Conservation (phyloP, 805 yeast genomes). For the Diddensiella transvaalensis region DNA sequence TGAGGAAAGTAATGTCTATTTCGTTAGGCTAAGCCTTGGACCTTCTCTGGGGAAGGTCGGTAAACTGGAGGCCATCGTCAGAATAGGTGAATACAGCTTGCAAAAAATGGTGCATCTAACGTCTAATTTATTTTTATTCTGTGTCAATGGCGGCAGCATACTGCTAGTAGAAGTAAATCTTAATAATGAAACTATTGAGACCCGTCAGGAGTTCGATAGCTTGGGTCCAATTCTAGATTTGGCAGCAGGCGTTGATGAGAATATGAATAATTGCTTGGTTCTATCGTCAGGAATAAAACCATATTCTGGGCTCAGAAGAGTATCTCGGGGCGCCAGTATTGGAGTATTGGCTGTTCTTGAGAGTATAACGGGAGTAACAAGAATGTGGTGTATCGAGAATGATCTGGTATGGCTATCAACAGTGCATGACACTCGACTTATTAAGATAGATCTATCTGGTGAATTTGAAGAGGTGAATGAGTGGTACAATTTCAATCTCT, state of each 20-base stretch:
- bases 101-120: not conserved
- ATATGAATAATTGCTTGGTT: not conserved
- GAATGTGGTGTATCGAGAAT: not conserved
- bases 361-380: not conserved
- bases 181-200: not conserved
- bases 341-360: not conserved
- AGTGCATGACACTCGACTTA: not conserved
- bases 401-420: not conserved
- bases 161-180: not conserved
- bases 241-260: constrained; percentile 1
- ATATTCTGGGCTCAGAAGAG: not conserved
- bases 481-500: not conserved
- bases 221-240: constrained; percentile 15
- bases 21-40: not conserved
- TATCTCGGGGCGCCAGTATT: not conserved
- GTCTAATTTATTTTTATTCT: not conserved
- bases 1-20: not conserved
- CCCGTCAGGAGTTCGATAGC: constrained; percentile 11
- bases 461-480: not conserved
- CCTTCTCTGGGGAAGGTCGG: not conserved
- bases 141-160: not conserved
- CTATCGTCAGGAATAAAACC: not conserved
- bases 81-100: not conserved
- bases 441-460: not conserved
- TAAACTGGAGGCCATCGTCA: not conserved